A percentile compares a stretch with the other conserved stretches of the same genome.
These are phyloP conservation scores for Tricholoma flavovirens DNA, from an alignment of 768 basidiomycete genomes.

Conservation along the genomic window DNA sequence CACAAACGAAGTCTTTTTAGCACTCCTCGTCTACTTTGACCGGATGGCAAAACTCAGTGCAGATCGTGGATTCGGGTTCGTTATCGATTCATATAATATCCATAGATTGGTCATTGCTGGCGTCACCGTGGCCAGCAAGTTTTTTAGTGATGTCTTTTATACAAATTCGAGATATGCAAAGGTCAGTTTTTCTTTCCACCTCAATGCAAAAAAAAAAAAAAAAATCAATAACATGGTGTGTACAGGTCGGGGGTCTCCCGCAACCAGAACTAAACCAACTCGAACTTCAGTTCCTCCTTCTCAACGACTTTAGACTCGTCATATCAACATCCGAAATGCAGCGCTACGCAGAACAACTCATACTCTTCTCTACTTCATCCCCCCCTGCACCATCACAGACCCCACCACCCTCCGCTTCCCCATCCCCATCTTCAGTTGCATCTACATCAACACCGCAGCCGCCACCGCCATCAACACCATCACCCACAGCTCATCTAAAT, in stretches of 20 bases:
- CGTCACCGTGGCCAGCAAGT: constrained; percentile 98
- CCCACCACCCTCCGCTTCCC: not conserved
- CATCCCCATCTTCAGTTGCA: not conserved
- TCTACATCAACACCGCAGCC: not conserved
- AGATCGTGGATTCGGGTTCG: constrained; percentile 56
- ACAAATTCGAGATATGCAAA: constrained; percentile 99
- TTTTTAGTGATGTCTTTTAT: constrained; percentile 98
- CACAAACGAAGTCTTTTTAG: constrained; percentile 95
- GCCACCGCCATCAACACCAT: not conserved
- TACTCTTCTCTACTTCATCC: constrained; percentile 49
- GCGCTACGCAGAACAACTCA: constrained; percentile 85
- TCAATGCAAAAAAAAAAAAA: too few species aligned
- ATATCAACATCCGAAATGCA: constrained; percentile 92
- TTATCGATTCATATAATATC: constrained; percentile 96
- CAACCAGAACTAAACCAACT: constrained; percentile 91
- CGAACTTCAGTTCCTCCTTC: constrained; percentile 92
- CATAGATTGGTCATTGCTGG: constrained; percentile 97
- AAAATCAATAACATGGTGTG: too few species aligned
- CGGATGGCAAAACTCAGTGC: constrained; percentile 74
- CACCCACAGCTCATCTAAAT: not conserved
- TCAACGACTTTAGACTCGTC: constrained; percentile 91
- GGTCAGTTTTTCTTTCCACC: constrained; percentile 45
- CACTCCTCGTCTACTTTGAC: constrained; percentile 94
- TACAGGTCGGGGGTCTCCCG: constrained; percentile 91
- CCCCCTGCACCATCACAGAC: constrained; percentile 3